Base-by-base conservation (phyloP, 2,329 filamentous ascomycete genomes). In the Alternaria infectoria region DNA sequence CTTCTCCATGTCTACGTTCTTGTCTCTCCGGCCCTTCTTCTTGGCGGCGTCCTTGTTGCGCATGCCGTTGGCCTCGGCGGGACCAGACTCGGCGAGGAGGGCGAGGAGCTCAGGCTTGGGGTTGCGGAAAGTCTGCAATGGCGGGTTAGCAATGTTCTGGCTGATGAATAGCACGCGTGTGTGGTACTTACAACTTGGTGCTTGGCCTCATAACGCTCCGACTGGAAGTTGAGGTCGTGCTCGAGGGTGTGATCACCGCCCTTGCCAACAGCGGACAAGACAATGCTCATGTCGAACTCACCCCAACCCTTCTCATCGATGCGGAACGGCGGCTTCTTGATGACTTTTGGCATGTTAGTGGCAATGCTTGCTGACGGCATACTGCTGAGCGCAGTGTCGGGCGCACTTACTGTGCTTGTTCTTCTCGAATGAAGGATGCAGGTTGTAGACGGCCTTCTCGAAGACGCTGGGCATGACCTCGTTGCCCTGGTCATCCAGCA, bases 281-380 rank as follows among this genome's bases (percentile, higher is more conserved):
- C 89, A 75, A 98, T 96, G 51, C 85, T 86, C 89, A 99, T 95
- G 79, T 98, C 96, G 79, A 99, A 99, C 83, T 98, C 96, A 76
- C 96, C 96, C 96, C 96, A 99, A 71, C 96, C 96, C 82, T 97
- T 92, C 81, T 99, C 97, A 68, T 89, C 86, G 81, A 97, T 97
- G 69, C 87, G 87, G 83, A 98, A 99, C 0, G 96, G 96, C 0
- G 93, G 88, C 69, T 91, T 90, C 77, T 90, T 90, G 83, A 97
- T 91, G 23, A 88, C 76, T 78, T 55, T 49, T 15, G 25, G 30
- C 4, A 6, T 10, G 6, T 61, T 9, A 62, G 45, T n/a, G 15
- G 6, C 11, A 15, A 9, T 23, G 9, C n/a, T 12, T 10, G 6
- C 25, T 25, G 12, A 30, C 12, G 36, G 23, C 47, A 21, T 46